Base-by-base conservation (phyloP, 192 early-diverging fungal genomes). In the Coemansia sp. region DNA sequence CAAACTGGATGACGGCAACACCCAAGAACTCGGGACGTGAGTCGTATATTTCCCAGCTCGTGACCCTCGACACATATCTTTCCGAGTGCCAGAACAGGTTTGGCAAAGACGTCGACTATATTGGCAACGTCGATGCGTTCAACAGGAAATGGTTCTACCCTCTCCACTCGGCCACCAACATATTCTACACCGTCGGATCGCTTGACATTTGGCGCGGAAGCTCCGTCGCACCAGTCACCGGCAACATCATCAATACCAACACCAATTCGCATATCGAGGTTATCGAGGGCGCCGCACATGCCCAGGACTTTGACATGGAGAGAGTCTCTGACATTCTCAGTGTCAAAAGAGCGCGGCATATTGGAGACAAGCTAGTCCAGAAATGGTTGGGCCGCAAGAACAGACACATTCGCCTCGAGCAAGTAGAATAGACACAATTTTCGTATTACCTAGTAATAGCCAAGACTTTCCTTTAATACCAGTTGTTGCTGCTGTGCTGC, bases 391-490 rank as follows among this genome's bases (percentile, higher is more conserved):
- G 24, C 11, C 24, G 15, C 31, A 58, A 31, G 31, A 9, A 12
- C 31, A 10, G 29, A 15, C 29, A 34, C 29, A 58, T 58, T 3
- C 31, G 31, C 29, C 11, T 29, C 27, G 29, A 58, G 8, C 29
- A 58, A 58, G 31, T 33, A 34, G 31, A 58, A 33, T 58, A 58
- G 13, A 11, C 27, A 31, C 22, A 27, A 11, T 15, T 36, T 38
- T 66, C 55, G 36, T 38, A 38, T 38, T 24, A 31, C 10, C n/a
- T 62, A 49, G 50, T 69, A 88, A 72, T 87, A 89, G 4, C 90
- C 90, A 29, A 85, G 75, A 38, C 86, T 76, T 57, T 92, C 93
- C 60, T 87, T 78, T 62, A 98, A 78, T 22, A 95, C 78, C 31
- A 83, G 81, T 38, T 88, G 81, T 61, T 93, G 89, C 69, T 90